Percentiles rank a stretch among this genome's conserved stretches.
These are phyloP conservation scores for Globisporangium ultimum DNA, from an alignment of 352 stramenopile species.

Conservation along the genomic window DNA sequence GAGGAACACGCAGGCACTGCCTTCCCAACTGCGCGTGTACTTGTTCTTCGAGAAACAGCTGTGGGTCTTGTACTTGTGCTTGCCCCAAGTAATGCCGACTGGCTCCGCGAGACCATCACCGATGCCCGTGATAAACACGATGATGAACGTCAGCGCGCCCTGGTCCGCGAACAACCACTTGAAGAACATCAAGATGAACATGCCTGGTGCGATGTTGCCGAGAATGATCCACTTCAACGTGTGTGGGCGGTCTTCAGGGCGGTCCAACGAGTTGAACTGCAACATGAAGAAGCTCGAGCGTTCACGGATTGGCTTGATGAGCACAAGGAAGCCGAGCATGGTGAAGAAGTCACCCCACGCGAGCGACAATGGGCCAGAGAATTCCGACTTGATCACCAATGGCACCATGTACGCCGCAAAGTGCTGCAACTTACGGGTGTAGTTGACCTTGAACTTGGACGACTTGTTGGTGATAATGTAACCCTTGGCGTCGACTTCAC, in stretches of 20 bases:
- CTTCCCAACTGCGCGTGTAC: slow-evolving; percentile 84
- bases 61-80: slow-evolving; percentile 85
- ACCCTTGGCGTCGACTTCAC: slow-evolving; percentile 70
- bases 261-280: slow-evolving; percentile 87
- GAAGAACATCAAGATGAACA: slow-evolving; percentile 84
- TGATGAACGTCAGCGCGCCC: slow-evolving; percentile 61
- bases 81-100: slow-evolving; percentile 75
- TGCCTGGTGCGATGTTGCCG: slow-evolving; percentile 54
- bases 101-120: slow-evolving; percentile 74
- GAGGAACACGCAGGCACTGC: slow-evolving; percentile 75
- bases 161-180: slow-evolving; percentile 76
- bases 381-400: slow-evolving; percentile 68
- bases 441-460: slow-evolving; percentile 87
- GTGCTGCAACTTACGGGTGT: slow-evolving; percentile 84
- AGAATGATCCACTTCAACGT: slow-evolving; percentile 87
- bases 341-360: slow-evolving; percentile 84
- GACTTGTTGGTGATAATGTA: slow-evolving; percentile 87
- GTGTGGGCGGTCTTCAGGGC: slow-evolving; percentile 77
- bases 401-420: slow-evolving; percentile 83
- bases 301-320: slow-evolving; percentile 84
- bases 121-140: slow-evolving; percentile 83
- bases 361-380: slow-evolving; percentile 52
- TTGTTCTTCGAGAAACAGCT: slow-evolving; percentile 81
- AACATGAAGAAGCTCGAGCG: slow-evolving; percentile 85
- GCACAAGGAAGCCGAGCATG: slow-evolving; percentile 74